Conservation (phyloP, 768 basidiomycete genomes). For the Mycena chlorophos region DNA sequence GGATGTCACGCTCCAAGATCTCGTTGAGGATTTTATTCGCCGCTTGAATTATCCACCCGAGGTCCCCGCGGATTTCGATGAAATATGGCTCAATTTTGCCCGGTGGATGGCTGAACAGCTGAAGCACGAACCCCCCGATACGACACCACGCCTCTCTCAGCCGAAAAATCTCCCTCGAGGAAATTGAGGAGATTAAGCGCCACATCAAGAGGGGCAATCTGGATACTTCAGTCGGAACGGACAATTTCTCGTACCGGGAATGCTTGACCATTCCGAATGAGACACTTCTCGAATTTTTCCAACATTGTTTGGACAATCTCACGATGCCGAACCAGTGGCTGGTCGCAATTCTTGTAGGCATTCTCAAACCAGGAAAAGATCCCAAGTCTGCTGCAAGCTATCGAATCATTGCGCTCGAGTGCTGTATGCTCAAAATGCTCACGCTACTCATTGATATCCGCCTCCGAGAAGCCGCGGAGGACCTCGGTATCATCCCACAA, state of each 20-base stretch:
- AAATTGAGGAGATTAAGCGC: not conserved
- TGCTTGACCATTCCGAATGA: constrained; percentile 13
- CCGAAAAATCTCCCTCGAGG: not conserved
- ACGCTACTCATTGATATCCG: constrained; percentile 1
- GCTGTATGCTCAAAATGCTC: constrained; percentile 26
- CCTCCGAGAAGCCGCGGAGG: not conserved
- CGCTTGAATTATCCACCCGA: not conserved
- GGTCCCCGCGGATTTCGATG: not conserved
- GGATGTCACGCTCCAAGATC: not conserved
- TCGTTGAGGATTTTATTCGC: not conserved
- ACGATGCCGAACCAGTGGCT: constrained; percentile 5
- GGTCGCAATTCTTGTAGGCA: constrained; percentile 4
- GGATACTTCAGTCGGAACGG: not conserved
- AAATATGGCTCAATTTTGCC: not conserved
- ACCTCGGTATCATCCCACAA: not conserved
- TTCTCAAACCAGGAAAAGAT: constrained; percentile 20
- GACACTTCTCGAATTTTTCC: constrained; percentile 8
- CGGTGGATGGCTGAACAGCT: not conserved
- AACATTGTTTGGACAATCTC: not conserved
- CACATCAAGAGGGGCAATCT: not conserved
- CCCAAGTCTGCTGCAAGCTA: constrained; percentile 14
- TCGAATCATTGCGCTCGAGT: constrained; percentile 25
- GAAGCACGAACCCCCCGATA: not conserved
- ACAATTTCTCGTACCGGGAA: constrained; percentile 1
- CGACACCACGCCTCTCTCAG: not conserved